A percentile compares a stretch with the other conserved stretches of the same genome.
Evolutionary conservation across 2,329 filamentous ascomycete species (phyloP).

Genomic region (Aspergillus vadensis): DNA sequence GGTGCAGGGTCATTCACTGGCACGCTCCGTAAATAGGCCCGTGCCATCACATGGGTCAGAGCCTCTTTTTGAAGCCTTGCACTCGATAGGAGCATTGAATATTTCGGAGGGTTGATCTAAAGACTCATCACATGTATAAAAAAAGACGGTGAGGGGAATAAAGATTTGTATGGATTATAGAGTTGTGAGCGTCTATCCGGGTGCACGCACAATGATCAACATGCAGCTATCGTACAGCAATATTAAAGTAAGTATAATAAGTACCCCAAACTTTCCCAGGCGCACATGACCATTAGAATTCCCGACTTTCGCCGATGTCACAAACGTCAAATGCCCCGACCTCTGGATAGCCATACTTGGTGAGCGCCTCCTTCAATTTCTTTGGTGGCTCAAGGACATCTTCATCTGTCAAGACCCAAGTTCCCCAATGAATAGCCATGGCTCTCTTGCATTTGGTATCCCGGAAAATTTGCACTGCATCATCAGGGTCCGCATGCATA

Average conservation of each 20-base stretch:
- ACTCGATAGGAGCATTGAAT: neutral
- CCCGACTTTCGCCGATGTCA: constrained; percentile 79
- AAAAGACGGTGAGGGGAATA: constrained; percentile 10
- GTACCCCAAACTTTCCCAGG: neutral
- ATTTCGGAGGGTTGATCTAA: neutral
- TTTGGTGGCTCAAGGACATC: constrained; percentile 80
- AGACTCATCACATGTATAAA: constrained; percentile 9
- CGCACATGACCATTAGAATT: constrained; percentile 57
- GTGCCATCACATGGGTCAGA: neutral
- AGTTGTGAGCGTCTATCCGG: neutral
- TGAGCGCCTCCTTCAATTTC: constrained; percentile 71
- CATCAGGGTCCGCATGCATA: constrained; percentile 84
- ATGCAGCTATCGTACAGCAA: neutral
- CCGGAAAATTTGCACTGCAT: constrained; percentile 84
- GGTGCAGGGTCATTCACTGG: neutral
- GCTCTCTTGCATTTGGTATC: constrained; percentile 78
- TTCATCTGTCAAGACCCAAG: constrained; percentile 83
- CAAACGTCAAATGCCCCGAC: constrained; percentile 78
- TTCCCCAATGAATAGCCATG: constrained; percentile 89
- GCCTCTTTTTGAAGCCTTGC: neutral
- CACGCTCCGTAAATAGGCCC: neutral
- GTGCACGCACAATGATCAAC: constrained; percentile 2
- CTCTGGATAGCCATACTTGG: constrained; percentile 66
- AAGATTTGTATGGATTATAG: neutral
- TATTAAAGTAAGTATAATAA: neutral